phyloP scores from a whole-genome alignment of 805 yeast genomes.

The Wickerhamiella occidentalis region DNA sequence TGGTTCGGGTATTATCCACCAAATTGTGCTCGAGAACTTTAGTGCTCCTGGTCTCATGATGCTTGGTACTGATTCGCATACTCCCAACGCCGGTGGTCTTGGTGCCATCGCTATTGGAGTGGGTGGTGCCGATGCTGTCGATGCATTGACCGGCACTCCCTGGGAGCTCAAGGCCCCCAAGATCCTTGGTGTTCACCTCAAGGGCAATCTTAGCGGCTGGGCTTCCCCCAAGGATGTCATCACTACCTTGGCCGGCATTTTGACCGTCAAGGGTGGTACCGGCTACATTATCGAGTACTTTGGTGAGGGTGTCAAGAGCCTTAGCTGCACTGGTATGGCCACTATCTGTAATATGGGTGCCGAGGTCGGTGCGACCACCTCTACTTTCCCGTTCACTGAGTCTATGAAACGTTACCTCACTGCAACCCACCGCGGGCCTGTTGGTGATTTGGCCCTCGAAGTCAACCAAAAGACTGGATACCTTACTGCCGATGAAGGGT shows the following conservation, averaged over 20 bases:
- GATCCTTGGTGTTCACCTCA: slow-evolving; percentile 82
- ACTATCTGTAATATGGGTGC: slow-evolving; percentile 99
- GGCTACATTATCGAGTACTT: slow-evolving; percentile 93
- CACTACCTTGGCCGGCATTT: slow-evolving; percentile 77
- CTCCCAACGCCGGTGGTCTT: slow-evolving; percentile 98
- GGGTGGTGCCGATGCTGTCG: slow-evolving; percentile 99
- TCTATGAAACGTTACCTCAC: slow-evolving; percentile 66
- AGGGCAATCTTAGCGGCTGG: slow-evolving; percentile 88
- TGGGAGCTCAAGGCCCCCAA: slow-evolving; percentile 99
- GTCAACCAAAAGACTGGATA: slow-evolving; percentile 43
- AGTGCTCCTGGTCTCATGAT: slow-evolving; percentile 94
- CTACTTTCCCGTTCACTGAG: slow-evolving; percentile 86
- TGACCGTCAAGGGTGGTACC: slow-evolving; percentile 97
- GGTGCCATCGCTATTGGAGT: slow-evolving; percentile 99
- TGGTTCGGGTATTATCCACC: slow-evolving; percentile 97
- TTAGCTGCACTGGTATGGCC: slow-evolving; percentile 98
- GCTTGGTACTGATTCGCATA: slow-evolving; percentile 97
- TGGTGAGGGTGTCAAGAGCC: slow-evolving; percentile 81
- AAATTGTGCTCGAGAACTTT: slow-evolving; percentile 92
- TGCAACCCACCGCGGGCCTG: slow-evolving; percentile 73
- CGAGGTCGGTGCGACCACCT: slow-evolving; percentile 97
- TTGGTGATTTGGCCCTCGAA: slow-evolving; percentile 67
- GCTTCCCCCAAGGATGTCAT: slow-evolving; percentile 95
- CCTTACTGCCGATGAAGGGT: slow-evolving; percentile 75
- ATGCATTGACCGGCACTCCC: slow-evolving; percentile 90